Percentiles rank a stretch among this genome's conserved stretches.
phyloP scores from a whole-genome alignment of 495 filamentous ascomycete species.

The Durotheca rogersii region DNA sequence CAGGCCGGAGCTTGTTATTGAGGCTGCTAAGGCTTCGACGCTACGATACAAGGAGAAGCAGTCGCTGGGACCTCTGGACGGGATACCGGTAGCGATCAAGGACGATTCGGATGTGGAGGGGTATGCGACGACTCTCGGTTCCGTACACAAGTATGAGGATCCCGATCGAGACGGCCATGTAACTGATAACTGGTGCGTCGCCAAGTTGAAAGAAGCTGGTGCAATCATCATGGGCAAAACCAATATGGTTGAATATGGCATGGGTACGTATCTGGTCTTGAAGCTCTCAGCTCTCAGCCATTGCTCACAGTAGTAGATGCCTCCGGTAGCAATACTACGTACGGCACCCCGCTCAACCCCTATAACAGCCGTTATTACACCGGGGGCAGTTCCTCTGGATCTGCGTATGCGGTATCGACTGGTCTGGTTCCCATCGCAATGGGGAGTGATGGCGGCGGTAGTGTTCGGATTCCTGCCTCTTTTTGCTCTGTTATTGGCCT shows the following conservation, averaged over 20 bases:
- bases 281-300: no score
- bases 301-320: slow-evolving; percentile 52
- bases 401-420: slow-evolving; percentile 68
- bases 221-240: slow-evolving; percentile 76
- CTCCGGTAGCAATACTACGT: slow-evolving; percentile 78
- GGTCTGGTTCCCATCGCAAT: slow-evolving; percentile 79
- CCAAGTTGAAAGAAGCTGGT: slow-evolving; percentile 69
- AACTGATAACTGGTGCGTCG: slow-evolving; percentile 66
- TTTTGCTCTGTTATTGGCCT: slow-evolving; percentile 83
- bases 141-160: slow-evolving; percentile 41
- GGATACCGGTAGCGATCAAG: slow-evolving; percentile 74
- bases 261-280: slow-evolving; percentile 33
- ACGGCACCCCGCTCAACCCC: slow-evolving; percentile 78
- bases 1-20: slow-evolving; percentile 58
- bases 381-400: slow-evolving; percentile 80
- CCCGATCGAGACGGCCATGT: slow-evolving; percentile 43
- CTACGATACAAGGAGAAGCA: slow-evolving; percentile 61
- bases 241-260: slow-evolving; percentile 82
- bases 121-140: slow-evolving; percentile 65
- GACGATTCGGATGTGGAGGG: slow-evolving; percentile 76
- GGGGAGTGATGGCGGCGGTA: slow-evolving; percentile 80
- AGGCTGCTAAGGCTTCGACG: slow-evolving; percentile 66
- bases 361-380: slow-evolving; percentile 74
- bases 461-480: slow-evolving; percentile 72
- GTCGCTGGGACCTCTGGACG: slow-evolving; percentile 68